Evolutionary conservation across 1,139 yeast genomes (phyloP).

Genomic region (Pichia sp.): DNA sequence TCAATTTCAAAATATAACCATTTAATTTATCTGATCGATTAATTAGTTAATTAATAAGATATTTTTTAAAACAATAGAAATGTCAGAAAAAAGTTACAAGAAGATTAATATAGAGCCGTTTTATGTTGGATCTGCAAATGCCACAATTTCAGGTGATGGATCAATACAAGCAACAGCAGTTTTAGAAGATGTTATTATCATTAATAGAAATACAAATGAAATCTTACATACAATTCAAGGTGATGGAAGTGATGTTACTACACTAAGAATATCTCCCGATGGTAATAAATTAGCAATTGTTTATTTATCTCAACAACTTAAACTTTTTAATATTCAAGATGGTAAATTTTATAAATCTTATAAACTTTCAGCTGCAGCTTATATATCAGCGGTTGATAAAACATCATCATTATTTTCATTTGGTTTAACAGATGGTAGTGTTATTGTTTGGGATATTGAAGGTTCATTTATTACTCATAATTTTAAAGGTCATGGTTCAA

Average conservation of each 20-base stretch:
- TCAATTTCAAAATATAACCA: no score
- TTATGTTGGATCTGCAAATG: constrained; percentile 79
- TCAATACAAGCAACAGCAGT: constrained; percentile 72
- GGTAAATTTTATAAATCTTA: constrained; percentile 46
- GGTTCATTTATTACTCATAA: constrained; percentile 87
- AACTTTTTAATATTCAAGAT: constrained; percentile 48
- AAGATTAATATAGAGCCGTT: constrained; percentile 60
- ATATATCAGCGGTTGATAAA: constrained; percentile 67
- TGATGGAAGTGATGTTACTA: constrained; percentile 76
- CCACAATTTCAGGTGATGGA: constrained; percentile 63
- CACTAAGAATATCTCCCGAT: constrained; percentile 70
- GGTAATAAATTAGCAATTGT: constrained; percentile 63
- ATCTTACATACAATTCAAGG: constrained; percentile 65
- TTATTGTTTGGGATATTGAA: constrained; percentile 87
- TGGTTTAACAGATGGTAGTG: constrained; percentile 93
- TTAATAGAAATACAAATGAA: constrained; percentile 54
- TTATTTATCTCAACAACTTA: constrained; percentile 79
- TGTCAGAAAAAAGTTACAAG: constrained; percentile 28
- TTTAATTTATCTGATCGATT: no score
- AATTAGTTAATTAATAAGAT: no score
- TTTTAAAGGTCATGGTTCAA: constrained; percentile 92
- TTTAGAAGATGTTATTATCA: constrained; percentile 64
- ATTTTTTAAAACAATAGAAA: no score
- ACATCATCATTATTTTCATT: constrained; percentile 85
- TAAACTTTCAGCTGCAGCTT: constrained; percentile 72